Evolutionary conservation across 1,284 basidiomycete species (phyloP).

Genomic region (Microbotryum silenes-acaulis): DNA sequence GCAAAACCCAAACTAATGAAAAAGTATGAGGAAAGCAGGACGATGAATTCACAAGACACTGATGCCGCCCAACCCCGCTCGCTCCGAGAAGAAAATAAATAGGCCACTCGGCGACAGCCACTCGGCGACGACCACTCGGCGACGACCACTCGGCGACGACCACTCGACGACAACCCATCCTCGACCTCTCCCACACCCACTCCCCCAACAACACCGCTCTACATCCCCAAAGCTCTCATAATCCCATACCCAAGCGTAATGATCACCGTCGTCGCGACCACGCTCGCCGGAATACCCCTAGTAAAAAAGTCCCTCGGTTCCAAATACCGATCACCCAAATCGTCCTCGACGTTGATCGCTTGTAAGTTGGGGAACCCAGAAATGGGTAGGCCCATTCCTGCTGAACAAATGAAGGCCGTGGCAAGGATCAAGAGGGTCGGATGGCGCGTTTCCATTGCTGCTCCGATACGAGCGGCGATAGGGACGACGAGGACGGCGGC

Average conservation of each 20-base stretch:
- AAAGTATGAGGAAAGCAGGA: too few relatives aligned
- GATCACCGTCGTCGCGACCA: slow-evolving; percentile 73
- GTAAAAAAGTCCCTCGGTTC: slow-evolving; percentile 66
- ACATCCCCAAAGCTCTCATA: slow-evolving; percentile 55
- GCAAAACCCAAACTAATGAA: too few relatives aligned
- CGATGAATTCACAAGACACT: too few relatives aligned
- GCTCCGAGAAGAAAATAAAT: too few relatives aligned
- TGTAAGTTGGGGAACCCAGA: slow-evolving; percentile 94
- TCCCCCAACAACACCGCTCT: not conserved
- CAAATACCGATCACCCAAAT: slow-evolving; percentile 67
- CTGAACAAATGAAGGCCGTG: slow-evolving; percentile 83
- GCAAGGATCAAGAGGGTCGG: slow-evolving; percentile 76
- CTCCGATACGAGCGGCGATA: slow-evolving; percentile 85
- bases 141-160: too few relatives aligned
- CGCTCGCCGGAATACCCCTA: slow-evolving; percentile 84
- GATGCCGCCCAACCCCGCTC: too few relatives aligned
- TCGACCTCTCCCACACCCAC: too few relatives aligned
- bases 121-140: too few relatives aligned
- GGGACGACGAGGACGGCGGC: slow-evolving; percentile 92
- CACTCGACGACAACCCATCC: too few relatives aligned
- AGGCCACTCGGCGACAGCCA: too few relatives aligned
- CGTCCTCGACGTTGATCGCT: slow-evolving; percentile 77
- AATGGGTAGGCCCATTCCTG: slow-evolving; percentile 97
- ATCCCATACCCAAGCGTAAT: slow-evolving; percentile 71
- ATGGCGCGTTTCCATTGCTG: slow-evolving; percentile 59